These are phyloP conservation scores for Castanea crenata DNA, from an alignment of 306 rosid species.

Conservation along the genomic window DNA sequence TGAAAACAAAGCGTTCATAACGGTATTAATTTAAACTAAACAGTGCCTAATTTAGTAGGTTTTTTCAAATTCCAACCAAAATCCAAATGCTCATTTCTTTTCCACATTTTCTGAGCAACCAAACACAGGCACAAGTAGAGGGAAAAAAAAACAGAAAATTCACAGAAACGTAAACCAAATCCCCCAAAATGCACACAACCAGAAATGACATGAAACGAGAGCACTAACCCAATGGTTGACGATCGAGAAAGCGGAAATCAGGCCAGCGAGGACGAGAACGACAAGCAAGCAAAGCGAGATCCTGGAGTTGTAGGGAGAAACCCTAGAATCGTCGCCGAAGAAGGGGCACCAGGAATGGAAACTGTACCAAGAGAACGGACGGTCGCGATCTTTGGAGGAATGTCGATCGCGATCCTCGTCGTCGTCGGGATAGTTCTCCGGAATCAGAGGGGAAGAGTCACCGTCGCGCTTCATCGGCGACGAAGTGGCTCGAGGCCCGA, in stretches of 20 bases:
- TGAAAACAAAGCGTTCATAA: background rate
- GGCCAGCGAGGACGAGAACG: slow-evolving; percentile 42
- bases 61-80: background rate
- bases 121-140: background rate
- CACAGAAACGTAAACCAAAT: background rate
- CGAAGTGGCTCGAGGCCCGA: slow-evolving; percentile 66
- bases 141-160: background rate
- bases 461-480: slow-evolving; percentile 92
- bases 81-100: background rate
- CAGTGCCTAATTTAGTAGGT: background rate
- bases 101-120: background rate
- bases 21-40: background rate
- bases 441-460: slow-evolving; percentile 58
- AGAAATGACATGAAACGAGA: background rate
- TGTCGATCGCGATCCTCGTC: slow-evolving; percentile 69
- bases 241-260: slow-evolving; percentile 54
- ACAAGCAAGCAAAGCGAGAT: slow-evolving; percentile 52
- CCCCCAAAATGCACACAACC: background rate
- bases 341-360: slow-evolving; percentile 50
- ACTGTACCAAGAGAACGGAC: slow-evolving; percentile 46
- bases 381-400: slow-evolving; percentile 77
- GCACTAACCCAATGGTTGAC: slow-evolving; percentile 56
- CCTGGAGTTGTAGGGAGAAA: slow-evolving; percentile 60
- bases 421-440: slow-evolving; percentile 49
- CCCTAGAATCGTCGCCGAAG: slow-evolving; percentile 76